These are phyloP conservation scores for Protomyces arabidopsidicola DNA, from an alignment of 1,139 yeast genomes.

Conservation along the genomic window DNA sequence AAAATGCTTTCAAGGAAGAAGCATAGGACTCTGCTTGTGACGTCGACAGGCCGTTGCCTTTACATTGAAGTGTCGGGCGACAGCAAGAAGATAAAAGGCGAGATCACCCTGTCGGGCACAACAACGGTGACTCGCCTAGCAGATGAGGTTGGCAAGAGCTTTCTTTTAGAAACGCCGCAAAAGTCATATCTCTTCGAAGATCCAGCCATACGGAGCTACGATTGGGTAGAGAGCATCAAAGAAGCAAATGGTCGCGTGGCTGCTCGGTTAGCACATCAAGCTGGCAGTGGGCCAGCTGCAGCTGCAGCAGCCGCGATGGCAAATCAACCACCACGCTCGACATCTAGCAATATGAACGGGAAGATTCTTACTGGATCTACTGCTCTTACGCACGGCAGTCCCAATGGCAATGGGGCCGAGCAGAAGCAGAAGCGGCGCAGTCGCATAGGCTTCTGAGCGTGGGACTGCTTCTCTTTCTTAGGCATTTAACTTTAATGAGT, in stretches of 20 bases:
- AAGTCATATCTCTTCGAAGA: conserved; percentile 28
- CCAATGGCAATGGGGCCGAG: not conserved
- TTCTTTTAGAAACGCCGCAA: conserved; percentile 17
- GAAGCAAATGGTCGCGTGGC: conserved; percentile 17
- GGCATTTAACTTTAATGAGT: too few species aligned
- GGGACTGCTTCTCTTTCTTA: too few species aligned
- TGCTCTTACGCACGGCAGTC: not conserved
- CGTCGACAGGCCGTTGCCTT: conserved; percentile 27
- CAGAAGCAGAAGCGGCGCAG: not conserved
- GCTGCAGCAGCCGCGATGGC: not conserved
- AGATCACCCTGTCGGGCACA: conserved; percentile 11
- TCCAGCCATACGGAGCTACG: conserved; percentile 17
- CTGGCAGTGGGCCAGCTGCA: not conserved
- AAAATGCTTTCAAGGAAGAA: conserved; percentile 26
- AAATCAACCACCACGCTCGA: not conserved
- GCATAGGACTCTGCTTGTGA: conserved; percentile 21
- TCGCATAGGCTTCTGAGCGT: not conserved
- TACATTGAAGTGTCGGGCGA: conserved; percentile 25
- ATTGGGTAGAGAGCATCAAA: conserved; percentile 27
- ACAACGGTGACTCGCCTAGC: conserved; percentile 3
- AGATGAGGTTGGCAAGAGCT: conserved; percentile 5
- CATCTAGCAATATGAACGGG: not conserved
- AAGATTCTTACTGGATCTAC: not conserved
- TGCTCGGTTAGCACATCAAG: not conserved
- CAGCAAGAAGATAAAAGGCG: conserved; percentile 15